Percentiles rank a stretch among this genome's conserved stretches.
These are phyloP conservation scores for Clarireedia hainanense DNA, from an alignment of 2,329 filamentous ascomycete genomes.

Conservation along the genomic window DNA sequence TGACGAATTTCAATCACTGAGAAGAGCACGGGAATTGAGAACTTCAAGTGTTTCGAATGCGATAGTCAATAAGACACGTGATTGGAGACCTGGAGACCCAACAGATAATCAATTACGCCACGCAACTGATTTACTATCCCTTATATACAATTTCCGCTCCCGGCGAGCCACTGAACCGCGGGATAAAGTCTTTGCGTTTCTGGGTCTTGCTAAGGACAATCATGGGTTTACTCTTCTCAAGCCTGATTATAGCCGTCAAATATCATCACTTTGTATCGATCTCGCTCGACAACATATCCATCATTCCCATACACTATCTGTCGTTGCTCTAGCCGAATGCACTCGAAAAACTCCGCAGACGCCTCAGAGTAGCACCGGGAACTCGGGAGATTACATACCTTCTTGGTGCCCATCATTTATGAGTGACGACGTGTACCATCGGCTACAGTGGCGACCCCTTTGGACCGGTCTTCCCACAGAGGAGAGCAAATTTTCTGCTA, in stretches of 20 bases:
- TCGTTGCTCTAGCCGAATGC: not conserved
- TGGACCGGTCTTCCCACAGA: not conserved
- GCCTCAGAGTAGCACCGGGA: not conserved
- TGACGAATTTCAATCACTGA: not conserved
- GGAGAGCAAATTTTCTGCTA: not conserved
- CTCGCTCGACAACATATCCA: not conserved
- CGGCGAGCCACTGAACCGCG: not conserved
- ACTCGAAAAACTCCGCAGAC: not conserved
- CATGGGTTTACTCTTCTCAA: not conserved
- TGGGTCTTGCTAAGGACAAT: not conserved
- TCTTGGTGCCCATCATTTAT: not conserved
- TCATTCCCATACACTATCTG: not conserved
- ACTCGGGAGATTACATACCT: not conserved
- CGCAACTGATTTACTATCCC: not conserved
- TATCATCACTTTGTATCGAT: not conserved
- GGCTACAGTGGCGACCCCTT: not conserved
- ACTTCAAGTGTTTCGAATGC: not conserved
- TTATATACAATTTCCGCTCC: not conserved
- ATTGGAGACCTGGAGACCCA: not conserved
- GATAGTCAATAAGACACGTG: not conserved
- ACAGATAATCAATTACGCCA: not conserved
- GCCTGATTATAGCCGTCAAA: not conserved
- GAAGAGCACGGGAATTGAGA: not conserved
- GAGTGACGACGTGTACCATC: not conserved
- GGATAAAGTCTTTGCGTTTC: not conserved